phyloP scores from a whole-genome alignment of 257 asterid species.

The Fraxinus anomala region DNA sequence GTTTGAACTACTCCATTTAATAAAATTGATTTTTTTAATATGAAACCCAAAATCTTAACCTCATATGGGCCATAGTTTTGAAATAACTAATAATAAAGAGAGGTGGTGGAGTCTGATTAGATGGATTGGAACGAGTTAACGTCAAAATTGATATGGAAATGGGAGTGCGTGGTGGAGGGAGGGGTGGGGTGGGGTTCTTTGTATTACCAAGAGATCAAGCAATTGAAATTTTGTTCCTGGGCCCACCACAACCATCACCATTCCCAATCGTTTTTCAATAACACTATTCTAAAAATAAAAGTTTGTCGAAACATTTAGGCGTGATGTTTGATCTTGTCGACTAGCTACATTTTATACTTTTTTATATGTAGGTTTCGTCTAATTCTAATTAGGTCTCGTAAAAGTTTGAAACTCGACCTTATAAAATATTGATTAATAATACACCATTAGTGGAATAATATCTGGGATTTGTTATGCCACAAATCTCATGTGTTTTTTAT shows the following conservation, averaged over 20 bases:
- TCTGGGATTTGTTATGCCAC: not conserved
- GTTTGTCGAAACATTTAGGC: no score
- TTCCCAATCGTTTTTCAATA: not conserved
- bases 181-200: not conserved
- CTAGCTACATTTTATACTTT: no score
- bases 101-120: not conserved
- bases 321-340: no score
- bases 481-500: not conserved
- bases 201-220: constrained; percentile 9
- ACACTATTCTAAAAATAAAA: no score
- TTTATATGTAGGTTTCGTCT: no score
- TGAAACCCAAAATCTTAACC: no score
- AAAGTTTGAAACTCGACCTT: no score
- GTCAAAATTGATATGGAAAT: not conserved
- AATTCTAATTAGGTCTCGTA: no score
- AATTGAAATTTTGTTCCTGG: not conserved
- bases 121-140: not conserved
- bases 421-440: no score
- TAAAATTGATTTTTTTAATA: no score
- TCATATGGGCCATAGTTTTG: no score
- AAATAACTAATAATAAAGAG: not conserved
- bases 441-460: not conserved
- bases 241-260: not conserved
- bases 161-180: not conserved
- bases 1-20: no score